Evolutionary conservation across 225 moss, liverwort and hornwort species (phyloP).

Genomic region (Marchantia polymorpha): DNA sequence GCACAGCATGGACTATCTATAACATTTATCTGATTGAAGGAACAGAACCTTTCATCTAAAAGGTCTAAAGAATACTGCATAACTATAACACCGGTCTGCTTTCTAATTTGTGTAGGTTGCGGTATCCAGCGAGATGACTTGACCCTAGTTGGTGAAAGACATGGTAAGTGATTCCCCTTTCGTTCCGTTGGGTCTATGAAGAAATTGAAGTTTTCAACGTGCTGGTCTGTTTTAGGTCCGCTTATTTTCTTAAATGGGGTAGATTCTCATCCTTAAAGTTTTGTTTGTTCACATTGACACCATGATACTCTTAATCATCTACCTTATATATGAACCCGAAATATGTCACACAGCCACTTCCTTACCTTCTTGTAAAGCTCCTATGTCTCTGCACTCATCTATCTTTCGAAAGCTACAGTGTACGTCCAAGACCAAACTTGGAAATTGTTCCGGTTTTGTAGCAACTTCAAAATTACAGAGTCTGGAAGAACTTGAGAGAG

Average conservation of each 20-base stretch:
- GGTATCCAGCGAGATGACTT: constrained; percentile 90
- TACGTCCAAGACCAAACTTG: not conserved
- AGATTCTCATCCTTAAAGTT: not conserved
- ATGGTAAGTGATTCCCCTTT: constrained; percentile 46
- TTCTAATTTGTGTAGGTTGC: constrained; percentile 54
- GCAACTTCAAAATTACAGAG: constrained; percentile 87
- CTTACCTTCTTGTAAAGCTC: not conserved
- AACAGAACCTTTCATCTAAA: too few relatives aligned
- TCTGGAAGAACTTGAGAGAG: constrained; percentile 76
- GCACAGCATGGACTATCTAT: too few relatives aligned
- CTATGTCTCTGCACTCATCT: not conserved
- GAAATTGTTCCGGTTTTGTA: constrained; percentile 29
- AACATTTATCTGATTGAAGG: too few relatives aligned
- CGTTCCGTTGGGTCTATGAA: not conserved
- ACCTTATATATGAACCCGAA: too few relatives aligned
- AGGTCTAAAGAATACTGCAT: too few relatives aligned
- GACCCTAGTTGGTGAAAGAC: constrained; percentile 72
- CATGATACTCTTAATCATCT: not conserved
- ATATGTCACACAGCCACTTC: not conserved
- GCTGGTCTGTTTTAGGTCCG: not conserved
- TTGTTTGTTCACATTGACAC: not conserved
- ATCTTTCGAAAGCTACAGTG: not conserved
- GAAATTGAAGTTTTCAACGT: not conserved
- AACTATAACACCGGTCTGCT: not conserved
- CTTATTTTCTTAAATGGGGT: not conserved